phyloP scores from a whole-genome alignment of 225 moss, liverwort and hornwort species.

The Anthoceros angustus region DNA sequence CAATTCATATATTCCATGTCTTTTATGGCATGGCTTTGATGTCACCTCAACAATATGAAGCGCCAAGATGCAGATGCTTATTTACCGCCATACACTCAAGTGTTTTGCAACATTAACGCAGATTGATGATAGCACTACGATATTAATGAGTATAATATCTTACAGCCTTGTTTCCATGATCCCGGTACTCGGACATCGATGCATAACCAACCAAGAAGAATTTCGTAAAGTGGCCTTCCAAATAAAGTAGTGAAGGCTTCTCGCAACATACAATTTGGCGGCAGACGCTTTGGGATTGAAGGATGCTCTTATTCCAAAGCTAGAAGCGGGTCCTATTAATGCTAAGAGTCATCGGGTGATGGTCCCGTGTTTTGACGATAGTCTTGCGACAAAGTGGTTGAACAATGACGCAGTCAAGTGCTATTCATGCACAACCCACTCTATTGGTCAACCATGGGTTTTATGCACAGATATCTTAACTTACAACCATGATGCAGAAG shows the following conservation, averaged over 20 bases:
- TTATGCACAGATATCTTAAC: not conserved
- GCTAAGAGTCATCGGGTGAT: not conserved
- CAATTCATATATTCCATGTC: not conserved
- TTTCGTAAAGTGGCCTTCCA: too few relatives aligned
- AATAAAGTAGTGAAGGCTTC: too few relatives aligned
- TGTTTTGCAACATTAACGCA: not conserved
- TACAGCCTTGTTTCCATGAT: not conserved
- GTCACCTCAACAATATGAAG: not conserved
- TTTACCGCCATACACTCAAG: not conserved
- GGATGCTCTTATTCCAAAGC: too few relatives aligned
- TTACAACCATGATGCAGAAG: not conserved
- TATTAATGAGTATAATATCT: not conserved
- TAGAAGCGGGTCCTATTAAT: too few relatives aligned
- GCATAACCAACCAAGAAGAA: too few relatives aligned
- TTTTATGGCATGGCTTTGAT: not conserved
- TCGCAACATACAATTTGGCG: too few relatives aligned
- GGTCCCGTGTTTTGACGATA: not conserved
- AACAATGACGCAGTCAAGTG: not conserved
- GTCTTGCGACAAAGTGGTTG: not conserved
- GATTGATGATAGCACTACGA: not conserved
- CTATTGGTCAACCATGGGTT: not conserved
- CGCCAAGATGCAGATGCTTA: not conserved
- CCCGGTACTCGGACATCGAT: not conserved
- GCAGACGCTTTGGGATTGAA: too few relatives aligned
- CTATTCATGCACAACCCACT: not conserved